Conservation (phyloP, 169 alveolate species). For the Pseudocohnilembus persalinus region DNA sequence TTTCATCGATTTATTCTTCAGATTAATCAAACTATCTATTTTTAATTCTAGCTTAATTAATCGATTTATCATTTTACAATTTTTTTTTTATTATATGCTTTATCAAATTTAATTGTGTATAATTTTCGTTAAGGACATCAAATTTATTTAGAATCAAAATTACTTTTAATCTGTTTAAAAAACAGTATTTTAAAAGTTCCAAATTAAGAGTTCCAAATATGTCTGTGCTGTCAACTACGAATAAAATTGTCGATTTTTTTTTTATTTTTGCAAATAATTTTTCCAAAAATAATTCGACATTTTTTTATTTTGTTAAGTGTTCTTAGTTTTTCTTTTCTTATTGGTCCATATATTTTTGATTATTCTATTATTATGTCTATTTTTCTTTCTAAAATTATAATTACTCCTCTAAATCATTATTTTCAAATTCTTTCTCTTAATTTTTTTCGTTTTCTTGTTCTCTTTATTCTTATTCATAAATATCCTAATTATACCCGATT, state of each 20-base stretch:
- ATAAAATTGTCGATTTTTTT: constrained; percentile 4
- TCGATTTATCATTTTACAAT: not conserved
- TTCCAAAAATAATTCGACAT: not conserved
- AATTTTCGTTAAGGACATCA: not conserved
- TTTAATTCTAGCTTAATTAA: not conserved
- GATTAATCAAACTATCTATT: too few species aligned
- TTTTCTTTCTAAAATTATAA: not conserved
- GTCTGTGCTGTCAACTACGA: constrained; percentile 15
- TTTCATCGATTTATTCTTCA: too few species aligned
- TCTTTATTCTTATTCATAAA: not conserved
- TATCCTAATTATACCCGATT: not conserved
- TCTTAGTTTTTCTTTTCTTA: too few species aligned
- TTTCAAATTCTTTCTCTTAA: not conserved
- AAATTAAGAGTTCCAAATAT: constrained; percentile 10
- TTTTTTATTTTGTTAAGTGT: not conserved
- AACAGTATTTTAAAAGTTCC: not conserved
- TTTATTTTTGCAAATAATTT: not conserved
- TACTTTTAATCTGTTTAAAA: not conserved
- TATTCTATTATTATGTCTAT: not conserved
- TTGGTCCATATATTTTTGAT: not conserved
- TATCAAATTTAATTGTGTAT: not conserved
- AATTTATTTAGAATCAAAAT: constrained; percentile 9
- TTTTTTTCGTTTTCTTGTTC: not conserved
- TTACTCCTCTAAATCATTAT: not conserved
- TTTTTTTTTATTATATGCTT: constrained; percentile 5